Conservation (phyloP, 768 basidiomycete species). For the Podaxis mareebaensis region DNA sequence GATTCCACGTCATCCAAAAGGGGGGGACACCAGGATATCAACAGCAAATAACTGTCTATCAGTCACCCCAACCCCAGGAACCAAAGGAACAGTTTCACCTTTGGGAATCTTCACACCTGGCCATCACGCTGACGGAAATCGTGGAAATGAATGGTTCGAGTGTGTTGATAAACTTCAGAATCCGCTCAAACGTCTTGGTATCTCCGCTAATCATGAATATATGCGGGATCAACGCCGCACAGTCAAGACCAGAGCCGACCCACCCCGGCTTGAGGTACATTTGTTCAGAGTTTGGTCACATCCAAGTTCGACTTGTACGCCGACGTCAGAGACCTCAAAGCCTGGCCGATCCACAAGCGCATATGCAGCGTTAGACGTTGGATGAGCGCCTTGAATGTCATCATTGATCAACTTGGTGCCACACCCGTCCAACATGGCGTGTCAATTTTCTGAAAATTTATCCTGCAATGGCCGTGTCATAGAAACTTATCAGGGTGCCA, state of each 20-base stretch:
- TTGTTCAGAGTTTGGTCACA: constrained; percentile 32
- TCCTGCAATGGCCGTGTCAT: constrained; percentile 23
- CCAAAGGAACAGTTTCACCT: constrained; percentile 18
- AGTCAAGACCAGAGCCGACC: background rate
- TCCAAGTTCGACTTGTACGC: constrained; percentile 34
- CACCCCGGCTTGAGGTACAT: constrained; percentile 29
- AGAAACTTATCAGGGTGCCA: no score
- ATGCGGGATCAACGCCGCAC: background rate
- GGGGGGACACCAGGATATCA: no score
- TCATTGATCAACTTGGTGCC: constrained; percentile 35
- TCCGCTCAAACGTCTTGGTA: constrained; percentile 32
- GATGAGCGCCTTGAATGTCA: constrained; percentile 34
- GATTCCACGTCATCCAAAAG: no score
- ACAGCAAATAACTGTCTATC: no score
- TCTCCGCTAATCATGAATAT: constrained; percentile 25
- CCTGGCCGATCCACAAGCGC: constrained; percentile 33
- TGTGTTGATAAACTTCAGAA: constrained; percentile 30
- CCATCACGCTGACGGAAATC: constrained; percentile 30
- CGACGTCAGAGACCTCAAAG: constrained; percentile 29
- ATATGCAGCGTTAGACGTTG: constrained; percentile 32
- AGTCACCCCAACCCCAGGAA: background rate
- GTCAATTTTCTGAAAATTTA: no score
- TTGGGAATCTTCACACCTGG: constrained; percentile 31
- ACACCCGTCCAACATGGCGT: constrained; percentile 24
- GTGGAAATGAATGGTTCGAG: constrained; percentile 30